Base-by-base conservation (phyloP, 345 rosid genomes). In the Carallia pectinifolia region DNA sequence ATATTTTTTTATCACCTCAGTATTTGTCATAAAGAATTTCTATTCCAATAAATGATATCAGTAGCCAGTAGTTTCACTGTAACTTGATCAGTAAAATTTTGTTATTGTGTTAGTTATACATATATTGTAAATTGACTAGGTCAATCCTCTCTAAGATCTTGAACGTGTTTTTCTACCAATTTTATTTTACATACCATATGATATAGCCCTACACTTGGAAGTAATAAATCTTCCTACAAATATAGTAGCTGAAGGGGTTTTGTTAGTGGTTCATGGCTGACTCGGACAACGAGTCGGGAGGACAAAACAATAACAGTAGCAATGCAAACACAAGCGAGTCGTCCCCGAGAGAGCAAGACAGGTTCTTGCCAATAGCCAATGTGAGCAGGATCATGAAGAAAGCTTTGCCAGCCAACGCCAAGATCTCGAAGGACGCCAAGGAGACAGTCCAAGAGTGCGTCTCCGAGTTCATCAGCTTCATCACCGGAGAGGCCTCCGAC, bases 391-490 rank as follows among this genome's bases (percentile, higher is more conserved):
- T 37, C 31, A 56, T 56, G 60, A 56, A 56, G 60, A 56, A 56
- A 56, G 60, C 34, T 56, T 56, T 56, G 34, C 71, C 71, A 1
- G 71, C 71, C 27, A 67, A 67, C 18, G 71, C 63, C 23, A 67
- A 67, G 71, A 56, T 67, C 9, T 67, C 71, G 2, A 67, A 67
- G 53, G 71, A 67, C 33, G 71, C 63, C 9, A 67, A 67, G 62
- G 71, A 67, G 62, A 67, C 71, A 5, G 71, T 67, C 48, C 71
- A 67, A n/a, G 69, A 66, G 69, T 66, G 69, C n/a, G 69, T 66
- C 15, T 66, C 69, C 0, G 69, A 66, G 58, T 66, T 66, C 69
- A 66, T 66, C 1, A 66, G 69, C 69, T 66, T 66, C 69, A 66
- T 66, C 38, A 66, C 69, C 13, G 71, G 71, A 55, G 71, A 67